Evolutionary conservation across 345 rosid species (phyloP), one percentile per base, ranked within the genome.

Genomic region (Linum trigynum): DNA sequence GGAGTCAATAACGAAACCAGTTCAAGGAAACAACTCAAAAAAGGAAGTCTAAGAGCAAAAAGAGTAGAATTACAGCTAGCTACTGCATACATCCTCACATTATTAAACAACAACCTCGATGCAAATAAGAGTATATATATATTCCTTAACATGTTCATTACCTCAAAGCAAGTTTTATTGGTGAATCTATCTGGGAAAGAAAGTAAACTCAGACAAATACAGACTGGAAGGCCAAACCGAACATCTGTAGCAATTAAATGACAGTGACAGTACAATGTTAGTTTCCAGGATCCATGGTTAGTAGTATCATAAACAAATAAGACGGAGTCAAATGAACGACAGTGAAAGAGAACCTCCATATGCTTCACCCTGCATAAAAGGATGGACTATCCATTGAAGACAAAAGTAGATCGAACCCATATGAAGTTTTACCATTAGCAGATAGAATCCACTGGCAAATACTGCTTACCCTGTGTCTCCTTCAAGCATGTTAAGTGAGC

Each of bases 401-500:
- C 35, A 63, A 53, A 70, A 63, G 56, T 67, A 43, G 56, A 16
- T 61, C 32, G 43, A 78, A 14, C 16, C 32, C 32, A 23, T n/a
- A n/a, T n/a, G n/a, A n/a, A n/a, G n/a, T n/a, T n/a, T 23, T 23
- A 23, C 32, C 55, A 73, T 12, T 36, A 64, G 56, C 37, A 23
- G 32, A 23, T 23, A 23, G 32, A 23, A 23, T 23, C 32, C 32
- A 23, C 32, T 23, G 32, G 32, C 32, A 23, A 39, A 9, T 53
- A 56, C 73, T 42, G 45, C 81, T 59, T 76, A 88, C 96, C 96
- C 89, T 0, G 91, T 90, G 77, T 88, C 98, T 71, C 98, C 97
- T 82, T 86, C 89, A 67, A 90, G 90, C 89, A 90, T 88, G 78
- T 90, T 86, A 57, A 85, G 84, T 16, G 92, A 90, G 75, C 98